Evolutionary conservation across 2,329 filamentous ascomycete species (phyloP).

Genomic region (Sporothrix inflata): DNA sequence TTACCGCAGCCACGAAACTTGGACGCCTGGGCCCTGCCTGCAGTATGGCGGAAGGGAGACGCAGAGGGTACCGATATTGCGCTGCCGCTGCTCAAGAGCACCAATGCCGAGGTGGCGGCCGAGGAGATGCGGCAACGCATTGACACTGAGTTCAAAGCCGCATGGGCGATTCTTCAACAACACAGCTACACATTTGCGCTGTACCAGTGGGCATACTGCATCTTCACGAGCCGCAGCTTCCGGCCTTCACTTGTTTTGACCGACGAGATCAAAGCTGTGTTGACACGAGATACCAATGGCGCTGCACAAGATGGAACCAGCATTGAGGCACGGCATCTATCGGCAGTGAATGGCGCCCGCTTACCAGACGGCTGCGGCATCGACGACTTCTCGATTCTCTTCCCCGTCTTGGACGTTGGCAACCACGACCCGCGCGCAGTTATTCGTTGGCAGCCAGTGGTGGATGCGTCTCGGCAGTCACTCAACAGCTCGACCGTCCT

Average conservation of each 20-base stretch:
- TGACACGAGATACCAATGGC: constrained; percentile 6
- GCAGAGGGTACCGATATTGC: neutral
- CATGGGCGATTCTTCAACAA: neutral
- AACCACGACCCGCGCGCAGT: constrained; percentile 68
- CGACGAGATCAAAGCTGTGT: constrained; percentile 30
- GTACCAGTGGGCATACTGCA: constrained; percentile 67
- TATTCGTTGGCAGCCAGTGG: constrained; percentile 61
- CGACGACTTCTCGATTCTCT: constrained; percentile 68
- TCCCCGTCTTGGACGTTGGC: constrained; percentile 72
- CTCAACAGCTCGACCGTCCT: neutral
- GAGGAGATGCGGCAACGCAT: constrained; percentile 52
- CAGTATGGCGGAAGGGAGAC: constrained; percentile 63
- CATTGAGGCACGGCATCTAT: neutral
- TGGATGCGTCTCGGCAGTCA: constrained; percentile 33
- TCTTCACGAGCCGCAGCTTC: constrained; percentile 69
- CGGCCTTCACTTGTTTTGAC: constrained; percentile 61
- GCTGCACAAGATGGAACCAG: neutral
- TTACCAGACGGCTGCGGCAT: constrained; percentile 38
- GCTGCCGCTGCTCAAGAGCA: constrained; percentile 54
- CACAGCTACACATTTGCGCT: constrained; percentile 50
- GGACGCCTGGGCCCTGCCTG: constrained; percentile 58
- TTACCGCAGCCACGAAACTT: constrained; percentile 64
- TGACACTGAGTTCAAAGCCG: constrained; percentile 49
- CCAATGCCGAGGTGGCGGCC: constrained; percentile 55
- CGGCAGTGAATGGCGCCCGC: constrained; percentile 32